A percentile compares a stretch with the other conserved stretches of the same genome.
Evolutionary conservation across 1,284 basidiomycete genomes (phyloP).

Genomic region (Abortiporus biennis): DNA sequence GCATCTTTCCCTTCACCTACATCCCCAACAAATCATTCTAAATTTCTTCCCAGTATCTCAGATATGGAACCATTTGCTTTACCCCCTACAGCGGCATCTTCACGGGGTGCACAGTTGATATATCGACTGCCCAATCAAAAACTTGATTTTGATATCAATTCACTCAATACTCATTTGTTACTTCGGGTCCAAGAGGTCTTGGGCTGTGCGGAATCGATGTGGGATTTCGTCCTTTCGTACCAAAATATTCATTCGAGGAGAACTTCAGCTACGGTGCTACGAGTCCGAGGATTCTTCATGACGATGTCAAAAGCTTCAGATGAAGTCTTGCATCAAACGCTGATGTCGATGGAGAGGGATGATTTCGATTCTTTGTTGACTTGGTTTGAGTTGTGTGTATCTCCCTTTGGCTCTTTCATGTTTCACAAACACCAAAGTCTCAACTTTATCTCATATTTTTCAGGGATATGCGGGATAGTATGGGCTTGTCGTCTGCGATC

Average conservation of each 20-base stretch:
- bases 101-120: constrained; percentile 12
- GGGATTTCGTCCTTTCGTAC: constrained; percentile 59
- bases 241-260: constrained; percentile 23
- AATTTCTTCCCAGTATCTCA: too few relatives aligned
- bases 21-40: neutral
- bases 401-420: too few relatives aligned
- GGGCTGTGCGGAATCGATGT: constrained; percentile 67
- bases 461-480: constrained; percentile 62
- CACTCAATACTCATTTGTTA: constrained; percentile 54
- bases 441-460: constrained; percentile 5
- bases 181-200: constrained; percentile 52
- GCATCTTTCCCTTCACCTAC: neutral
- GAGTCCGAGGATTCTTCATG: neutral
- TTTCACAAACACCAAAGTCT: too few relatives aligned
- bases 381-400: constrained; percentile 54
- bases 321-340: constrained; percentile 27
- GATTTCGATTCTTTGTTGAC: constrained; percentile 52
- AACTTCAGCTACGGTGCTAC: neutral
- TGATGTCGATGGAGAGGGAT: constrained; percentile 43
- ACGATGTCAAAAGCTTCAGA: neutral
- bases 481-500: constrained; percentile 37
- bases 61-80: neutral
- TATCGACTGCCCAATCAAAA: constrained; percentile 42
- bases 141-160: constrained; percentile 47
- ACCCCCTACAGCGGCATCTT: neutral